Conservation (phyloP, 805 yeast genomes). For the Teunomyces kruisii region DNA sequence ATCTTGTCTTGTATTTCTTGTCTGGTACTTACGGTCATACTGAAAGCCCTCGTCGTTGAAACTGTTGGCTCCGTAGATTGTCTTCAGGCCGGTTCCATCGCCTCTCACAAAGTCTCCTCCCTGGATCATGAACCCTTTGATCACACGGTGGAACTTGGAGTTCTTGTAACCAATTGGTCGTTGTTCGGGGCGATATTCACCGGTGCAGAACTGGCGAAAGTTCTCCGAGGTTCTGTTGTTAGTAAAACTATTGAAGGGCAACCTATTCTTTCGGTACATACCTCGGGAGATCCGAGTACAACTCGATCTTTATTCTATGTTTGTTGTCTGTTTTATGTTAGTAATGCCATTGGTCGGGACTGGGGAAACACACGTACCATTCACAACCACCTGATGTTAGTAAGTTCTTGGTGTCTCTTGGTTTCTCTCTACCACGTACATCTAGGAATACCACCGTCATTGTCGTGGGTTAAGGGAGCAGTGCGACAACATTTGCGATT, state of each 20-base stretch:
- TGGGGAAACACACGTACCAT: constrained; percentile 30
- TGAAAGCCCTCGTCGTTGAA: constrained; percentile 47
- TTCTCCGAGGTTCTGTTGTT: constrained; percentile 43
- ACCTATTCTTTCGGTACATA: constrained; percentile 12
- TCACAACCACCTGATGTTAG: constrained; percentile 22
- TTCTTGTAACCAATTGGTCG: constrained; percentile 46
- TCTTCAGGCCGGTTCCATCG: constrained; percentile 45
- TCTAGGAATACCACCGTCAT: constrained; percentile 39
- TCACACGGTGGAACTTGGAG: constrained; percentile 38
- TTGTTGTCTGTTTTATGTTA: constrained; percentile 12
- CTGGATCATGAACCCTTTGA: constrained; percentile 44
- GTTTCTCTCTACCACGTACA: constrained; percentile 22
- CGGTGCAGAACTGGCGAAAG: constrained; percentile 54
- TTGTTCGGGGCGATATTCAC: constrained; percentile 39
- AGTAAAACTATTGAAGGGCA: constrained; percentile 7
- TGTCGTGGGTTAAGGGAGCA: background rate
- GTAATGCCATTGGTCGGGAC: no score
- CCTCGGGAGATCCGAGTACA: constrained; percentile 41
- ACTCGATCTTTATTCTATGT: constrained; percentile 47
- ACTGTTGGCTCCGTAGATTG: constrained; percentile 39
- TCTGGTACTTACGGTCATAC: constrained; percentile 21
- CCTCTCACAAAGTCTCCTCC: constrained; percentile 48
- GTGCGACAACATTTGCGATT: background rate
- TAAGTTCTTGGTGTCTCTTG: background rate
- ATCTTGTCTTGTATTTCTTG: no score